Evolutionary conservation across 2,329 filamentous ascomycete genomes (phyloP).

Genomic region (Paracamarosporium sp.): DNA sequence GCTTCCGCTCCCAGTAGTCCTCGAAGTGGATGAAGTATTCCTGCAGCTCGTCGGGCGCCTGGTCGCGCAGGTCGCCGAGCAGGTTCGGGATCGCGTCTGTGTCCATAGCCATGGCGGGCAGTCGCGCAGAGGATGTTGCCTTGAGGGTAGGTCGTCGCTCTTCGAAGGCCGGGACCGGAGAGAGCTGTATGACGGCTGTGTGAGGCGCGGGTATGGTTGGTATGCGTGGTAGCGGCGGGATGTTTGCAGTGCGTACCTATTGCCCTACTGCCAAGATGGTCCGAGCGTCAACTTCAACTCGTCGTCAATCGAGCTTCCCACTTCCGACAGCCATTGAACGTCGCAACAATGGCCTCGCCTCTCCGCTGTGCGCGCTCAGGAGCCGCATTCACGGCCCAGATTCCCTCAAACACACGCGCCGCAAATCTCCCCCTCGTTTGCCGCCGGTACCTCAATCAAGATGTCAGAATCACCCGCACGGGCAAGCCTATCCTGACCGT

Average conservation of each 20-base stretch:
- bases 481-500: slow-evolving; percentile 92
- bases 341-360: slow-evolving; percentile 47
- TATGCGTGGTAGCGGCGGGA: slow-evolving; percentile 17
- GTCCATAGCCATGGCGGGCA: slow-evolving; percentile 68
- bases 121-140: not conserved
- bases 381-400: slow-evolving; percentile 43
- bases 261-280: slow-evolving; percentile 16
- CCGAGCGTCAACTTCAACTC: slow-evolving; percentile 17
- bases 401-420: slow-evolving; percentile 32
- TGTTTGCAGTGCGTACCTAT: not conserved
- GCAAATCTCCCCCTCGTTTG: slow-evolving; percentile 35
- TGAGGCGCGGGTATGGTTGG: slow-evolving; percentile 4
- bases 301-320: slow-evolving; percentile 19
- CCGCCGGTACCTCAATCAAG: slow-evolving; percentile 62
- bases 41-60: slow-evolving; percentile 86
- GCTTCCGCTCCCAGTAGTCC: slow-evolving; percentile 96
- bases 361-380: slow-evolving; percentile 49
- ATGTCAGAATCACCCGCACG: slow-evolving; percentile 92
- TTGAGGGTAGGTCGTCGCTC: not conserved
- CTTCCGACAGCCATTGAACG: slow-evolving; percentile 46
- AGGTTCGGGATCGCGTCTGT: slow-evolving; percentile 90
- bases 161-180: not conserved
- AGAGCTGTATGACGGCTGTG: slow-evolving; percentile 9
- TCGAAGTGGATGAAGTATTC: slow-evolving; percentile 89
- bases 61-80: slow-evolving; percentile 86